Conservation (phyloP, 768 basidiomycete species). For the Cystobasidium ongulense region DNA sequence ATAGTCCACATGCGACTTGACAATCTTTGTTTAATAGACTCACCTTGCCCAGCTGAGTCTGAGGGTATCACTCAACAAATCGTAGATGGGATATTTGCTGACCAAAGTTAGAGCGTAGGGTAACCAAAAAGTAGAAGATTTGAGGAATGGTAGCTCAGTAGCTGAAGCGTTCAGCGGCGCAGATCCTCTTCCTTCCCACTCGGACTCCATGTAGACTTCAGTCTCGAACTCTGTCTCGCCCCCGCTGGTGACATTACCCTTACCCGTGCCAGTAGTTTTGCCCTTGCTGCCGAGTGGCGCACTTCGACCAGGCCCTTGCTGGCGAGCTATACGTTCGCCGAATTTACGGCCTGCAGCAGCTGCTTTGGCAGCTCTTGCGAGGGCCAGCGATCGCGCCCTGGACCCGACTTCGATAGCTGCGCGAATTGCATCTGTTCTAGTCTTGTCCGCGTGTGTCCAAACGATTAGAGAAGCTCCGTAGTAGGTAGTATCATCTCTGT, state of each 20-base stretch:
- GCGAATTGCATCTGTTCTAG: constrained; percentile 73
- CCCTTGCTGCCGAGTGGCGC: constrained; percentile 43
- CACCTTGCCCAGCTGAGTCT: constrained; percentile 79
- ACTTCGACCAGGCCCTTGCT: neutral
- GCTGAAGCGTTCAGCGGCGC: constrained; percentile 17
- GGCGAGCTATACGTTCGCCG: constrained; percentile 48
- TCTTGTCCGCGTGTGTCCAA: constrained; percentile 89
- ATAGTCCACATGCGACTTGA: neutral
- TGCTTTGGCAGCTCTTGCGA: constrained; percentile 34
- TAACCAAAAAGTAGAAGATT: constrained; percentile 60
- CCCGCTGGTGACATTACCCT: constrained; percentile 56
- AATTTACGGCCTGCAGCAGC: constrained; percentile 42
- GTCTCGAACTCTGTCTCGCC: constrained; percentile 50
- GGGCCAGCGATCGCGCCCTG: constrained; percentile 1
- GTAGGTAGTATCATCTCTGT: constrained; percentile 53
- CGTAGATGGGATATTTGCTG: constrained; percentile 85
- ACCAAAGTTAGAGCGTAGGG: constrained; percentile 70
- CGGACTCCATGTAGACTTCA: constrained; percentile 45
- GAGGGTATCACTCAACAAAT: constrained; percentile 87
- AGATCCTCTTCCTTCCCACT: constrained; percentile 39
- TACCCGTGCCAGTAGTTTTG: constrained; percentile 58
- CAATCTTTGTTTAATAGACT: constrained; percentile 52
- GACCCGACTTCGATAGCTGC: constrained; percentile 57
- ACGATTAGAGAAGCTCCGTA: constrained; percentile 88
- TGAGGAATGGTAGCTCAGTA: neutral